Conservation (phyloP, 768 basidiomycete genomes). For the Dentipellis sp. region DNA sequence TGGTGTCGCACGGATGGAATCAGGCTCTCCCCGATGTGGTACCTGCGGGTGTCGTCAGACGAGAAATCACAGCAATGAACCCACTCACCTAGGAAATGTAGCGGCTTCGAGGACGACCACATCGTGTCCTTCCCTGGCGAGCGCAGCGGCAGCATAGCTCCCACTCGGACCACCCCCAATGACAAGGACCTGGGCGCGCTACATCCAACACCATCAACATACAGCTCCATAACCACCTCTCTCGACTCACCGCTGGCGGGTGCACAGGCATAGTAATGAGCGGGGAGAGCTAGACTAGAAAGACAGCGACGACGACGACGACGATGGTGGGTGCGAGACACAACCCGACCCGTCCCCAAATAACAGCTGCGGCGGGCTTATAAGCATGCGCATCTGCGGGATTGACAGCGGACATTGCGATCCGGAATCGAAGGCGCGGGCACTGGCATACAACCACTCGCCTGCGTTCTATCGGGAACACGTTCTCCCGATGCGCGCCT, state of each 20-base stretch:
- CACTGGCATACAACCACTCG: too few species aligned
- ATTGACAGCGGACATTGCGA: too few species aligned
- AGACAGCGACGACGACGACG: too few species aligned
- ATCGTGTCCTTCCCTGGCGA: conserved; percentile 48
- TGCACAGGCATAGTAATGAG: neutral
- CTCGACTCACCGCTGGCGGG: neutral
- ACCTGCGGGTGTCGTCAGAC: conserved; percentile 18
- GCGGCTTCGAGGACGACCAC: conserved; percentile 48
- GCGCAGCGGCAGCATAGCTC: conserved; percentile 42
- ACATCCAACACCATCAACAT: neutral
- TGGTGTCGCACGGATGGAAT: conserved; percentile 43
- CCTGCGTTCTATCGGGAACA: too few species aligned
- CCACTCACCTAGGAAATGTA: conserved; percentile 42
- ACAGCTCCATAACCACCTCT: neutral
- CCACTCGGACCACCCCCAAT: conserved; percentile 56
- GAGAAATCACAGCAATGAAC: neutral
- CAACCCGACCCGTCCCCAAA: too few species aligned
- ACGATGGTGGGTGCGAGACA: too few species aligned
- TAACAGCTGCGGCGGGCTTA: too few species aligned
- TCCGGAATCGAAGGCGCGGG: too few species aligned
- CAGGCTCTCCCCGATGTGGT: conserved; percentile 40
- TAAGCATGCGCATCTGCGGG: too few species aligned
- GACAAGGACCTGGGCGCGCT: conserved; percentile 33
- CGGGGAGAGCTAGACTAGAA: too few species aligned
- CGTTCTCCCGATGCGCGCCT: too few species aligned